phyloP scores from a whole-genome alignment of 257 asterid species.

The Jacaranda copaia region DNA sequence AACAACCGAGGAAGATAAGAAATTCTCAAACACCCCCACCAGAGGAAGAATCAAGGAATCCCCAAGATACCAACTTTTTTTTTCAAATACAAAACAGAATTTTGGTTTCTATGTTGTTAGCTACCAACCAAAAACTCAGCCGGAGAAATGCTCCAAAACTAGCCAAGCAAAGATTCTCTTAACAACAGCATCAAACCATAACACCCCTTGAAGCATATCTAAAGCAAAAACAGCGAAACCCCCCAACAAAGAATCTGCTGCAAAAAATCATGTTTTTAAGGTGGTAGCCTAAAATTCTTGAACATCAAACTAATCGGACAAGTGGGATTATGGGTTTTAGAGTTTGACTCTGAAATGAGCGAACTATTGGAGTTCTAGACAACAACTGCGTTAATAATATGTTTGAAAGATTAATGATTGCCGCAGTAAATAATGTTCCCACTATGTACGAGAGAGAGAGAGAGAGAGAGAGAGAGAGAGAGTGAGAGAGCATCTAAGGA shows the following conservation, averaged over 20 bases:
- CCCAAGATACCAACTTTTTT: conserved; percentile 41
- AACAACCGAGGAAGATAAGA: conserved; percentile 46
- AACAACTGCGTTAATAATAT: conserved; percentile 52
- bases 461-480: conserved; percentile 31
- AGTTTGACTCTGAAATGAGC: conserved; percentile 60
- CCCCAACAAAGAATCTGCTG: conserved; percentile 43
- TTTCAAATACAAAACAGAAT: conserved; percentile 36
- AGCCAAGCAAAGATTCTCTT: conserved; percentile 55
- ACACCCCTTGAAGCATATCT: conserved; percentile 34
- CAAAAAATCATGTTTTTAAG: conserved; percentile 29
- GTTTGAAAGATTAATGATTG: conserved; percentile 66
- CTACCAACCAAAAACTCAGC: conserved; percentile 56
- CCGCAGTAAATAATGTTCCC: conserved; percentile 59
- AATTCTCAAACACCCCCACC: conserved; percentile 37
- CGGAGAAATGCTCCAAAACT: conserved; percentile 50
- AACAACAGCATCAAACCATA: conserved; percentile 45
- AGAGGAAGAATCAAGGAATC: conserved; percentile 46
- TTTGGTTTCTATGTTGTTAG: conserved; percentile 50
- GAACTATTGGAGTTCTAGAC: conserved; percentile 44
- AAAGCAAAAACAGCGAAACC: conserved; percentile 23
- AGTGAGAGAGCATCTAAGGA: conserved; percentile 37
- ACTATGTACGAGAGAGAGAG: conserved; percentile 37
- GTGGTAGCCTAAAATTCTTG: conserved; percentile 41
- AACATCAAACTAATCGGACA: conserved; percentile 40
- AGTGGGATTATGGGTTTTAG: conserved; percentile 42